Evolutionary conservation across 495 filamentous ascomycete species (phyloP), one percentile per base, ranked within the genome.

Genomic region (Viridothelium virens): DNA sequence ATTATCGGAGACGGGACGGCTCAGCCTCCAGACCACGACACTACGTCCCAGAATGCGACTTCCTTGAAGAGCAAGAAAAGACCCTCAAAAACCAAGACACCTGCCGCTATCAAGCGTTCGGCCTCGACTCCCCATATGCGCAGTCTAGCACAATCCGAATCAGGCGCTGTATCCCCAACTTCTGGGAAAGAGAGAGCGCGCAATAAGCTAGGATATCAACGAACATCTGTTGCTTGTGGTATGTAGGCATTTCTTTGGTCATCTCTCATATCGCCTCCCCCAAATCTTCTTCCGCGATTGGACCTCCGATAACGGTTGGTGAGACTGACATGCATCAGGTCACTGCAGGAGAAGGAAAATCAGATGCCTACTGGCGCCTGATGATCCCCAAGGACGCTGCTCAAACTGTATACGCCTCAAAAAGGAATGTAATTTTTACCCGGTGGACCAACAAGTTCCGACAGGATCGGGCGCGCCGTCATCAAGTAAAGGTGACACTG

Each of bases 141-240:
- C 3, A 18, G 53, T 31, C 53, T 59, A 10, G 53, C 25, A 34
- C 53, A 59, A 36, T 59, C 53, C 31, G 53, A 59, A 31, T 59
- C 53, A 36, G 53, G 53, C 53, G 53, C 53, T 7, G 6, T 59
- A 9, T 59, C 53, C 14, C 53, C 53, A 6, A 59, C 53, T 14
- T 7, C 53, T 36, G 53, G 25, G 10, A 31, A 59, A 18, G 36
- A 36, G 31, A 59, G 31, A 59, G 53, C 53, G 76, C 88, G 94
- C 71, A 98, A 97, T 76, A 97, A 96, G 78, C 82, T 98, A 63
- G 94, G 94, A 38, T 98, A 98, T 76, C 93, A 97, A 81, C 87
- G 94, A 66, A 97, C 92, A 44, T 96, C 94, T 65, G 91, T 97
- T 75, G 94, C 94, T 70, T 98, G 94, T 82, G 89, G 94, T 98